These are phyloP conservation scores for Sporisorium scitamineum DNA, from an alignment of 1,284 basidiomycete genomes.

Conservation along the genomic window DNA sequence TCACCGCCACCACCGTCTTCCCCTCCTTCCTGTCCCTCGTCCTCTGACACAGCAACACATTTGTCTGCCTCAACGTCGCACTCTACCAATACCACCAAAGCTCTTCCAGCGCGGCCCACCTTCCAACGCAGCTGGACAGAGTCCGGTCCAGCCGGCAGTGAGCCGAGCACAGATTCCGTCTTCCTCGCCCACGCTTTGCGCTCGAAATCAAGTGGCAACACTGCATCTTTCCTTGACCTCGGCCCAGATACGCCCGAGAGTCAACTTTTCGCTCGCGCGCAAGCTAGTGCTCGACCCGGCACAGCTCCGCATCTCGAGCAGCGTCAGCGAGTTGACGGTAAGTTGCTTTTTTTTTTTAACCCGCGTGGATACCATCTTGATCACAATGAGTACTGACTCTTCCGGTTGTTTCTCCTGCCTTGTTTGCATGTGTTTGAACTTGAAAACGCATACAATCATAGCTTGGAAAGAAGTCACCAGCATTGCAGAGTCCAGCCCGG, in stretches of 20 bases:
- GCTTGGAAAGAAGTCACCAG: background rate
- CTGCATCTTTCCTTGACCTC: conserved; percentile 14
- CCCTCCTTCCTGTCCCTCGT: background rate
- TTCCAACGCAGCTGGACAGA: conserved; percentile 27
- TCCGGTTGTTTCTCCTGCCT: background rate
- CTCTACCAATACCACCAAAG: conserved; percentile 23
- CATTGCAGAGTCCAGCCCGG: background rate
- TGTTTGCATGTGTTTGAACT: background rate
- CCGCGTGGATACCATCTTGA: background rate
- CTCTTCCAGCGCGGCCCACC: conserved; percentile 26
- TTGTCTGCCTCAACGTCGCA: conserved; percentile 3
- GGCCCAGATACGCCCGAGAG: conserved; percentile 12
- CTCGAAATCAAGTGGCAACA: conserved; percentile 14
- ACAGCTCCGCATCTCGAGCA: conserved; percentile 1
- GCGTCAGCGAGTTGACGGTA: conserved; percentile 10
- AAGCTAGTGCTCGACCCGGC: background rate
- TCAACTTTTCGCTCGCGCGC: conserved; percentile 5
- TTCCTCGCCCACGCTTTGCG: background rate
- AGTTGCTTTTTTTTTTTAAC: conserved; percentile 1
- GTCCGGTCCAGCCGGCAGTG: background rate
- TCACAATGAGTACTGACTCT: background rate
- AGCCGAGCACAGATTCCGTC: background rate
- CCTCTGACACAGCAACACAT: background rate
- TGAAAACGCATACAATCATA: background rate
- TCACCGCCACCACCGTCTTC: conserved; percentile 19